Conservation (phyloP, 768 basidiomycete species). For the Neoboletus brunneissimus region DNA sequence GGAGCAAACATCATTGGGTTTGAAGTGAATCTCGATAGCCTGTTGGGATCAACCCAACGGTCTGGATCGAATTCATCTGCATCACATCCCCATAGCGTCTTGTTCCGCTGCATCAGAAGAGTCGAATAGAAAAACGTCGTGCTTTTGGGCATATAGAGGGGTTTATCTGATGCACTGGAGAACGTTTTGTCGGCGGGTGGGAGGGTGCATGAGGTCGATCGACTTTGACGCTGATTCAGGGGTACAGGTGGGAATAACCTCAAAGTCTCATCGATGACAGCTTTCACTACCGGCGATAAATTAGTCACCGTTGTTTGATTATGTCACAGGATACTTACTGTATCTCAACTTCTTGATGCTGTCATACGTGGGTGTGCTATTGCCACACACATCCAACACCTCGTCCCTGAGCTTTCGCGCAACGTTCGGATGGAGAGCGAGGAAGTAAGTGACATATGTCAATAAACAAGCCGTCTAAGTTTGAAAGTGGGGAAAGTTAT, state of each 20-base stretch:
- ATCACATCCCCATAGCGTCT: constrained; percentile 68
- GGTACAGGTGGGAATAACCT: constrained; percentile 80
- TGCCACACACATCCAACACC: constrained; percentile 55
- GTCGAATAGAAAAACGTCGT: constrained; percentile 60
- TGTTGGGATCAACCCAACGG: constrained; percentile 65
- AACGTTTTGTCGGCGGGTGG: constrained; percentile 53
- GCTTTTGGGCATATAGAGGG: constrained; percentile 56
- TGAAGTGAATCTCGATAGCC: constrained; percentile 47
- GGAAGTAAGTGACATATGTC: constrained; percentile 68
- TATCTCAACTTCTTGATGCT: constrained; percentile 61
- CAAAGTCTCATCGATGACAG: constrained; percentile 76
- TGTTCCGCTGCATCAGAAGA: constrained; percentile 64
- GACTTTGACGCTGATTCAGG: constrained; percentile 62
- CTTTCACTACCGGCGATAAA: constrained; percentile 48
- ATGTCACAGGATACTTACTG: constrained; percentile 41
- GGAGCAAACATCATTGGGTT: constrained; percentile 72
- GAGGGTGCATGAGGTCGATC: constrained; percentile 46
- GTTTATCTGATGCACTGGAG: constrained; percentile 32
- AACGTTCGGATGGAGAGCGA: constrained; percentile 63
- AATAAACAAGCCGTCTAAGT: constrained; percentile 64
- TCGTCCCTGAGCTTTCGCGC: constrained; percentile 54
- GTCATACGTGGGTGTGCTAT: constrained; percentile 51
- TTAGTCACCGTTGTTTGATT: constrained; percentile 3
- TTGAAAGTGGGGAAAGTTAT: neutral
- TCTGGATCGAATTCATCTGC: constrained; percentile 78